phyloP scores from a whole-genome alignment of 805 yeast genomes.

The Candida broadrunensis region DNA sequence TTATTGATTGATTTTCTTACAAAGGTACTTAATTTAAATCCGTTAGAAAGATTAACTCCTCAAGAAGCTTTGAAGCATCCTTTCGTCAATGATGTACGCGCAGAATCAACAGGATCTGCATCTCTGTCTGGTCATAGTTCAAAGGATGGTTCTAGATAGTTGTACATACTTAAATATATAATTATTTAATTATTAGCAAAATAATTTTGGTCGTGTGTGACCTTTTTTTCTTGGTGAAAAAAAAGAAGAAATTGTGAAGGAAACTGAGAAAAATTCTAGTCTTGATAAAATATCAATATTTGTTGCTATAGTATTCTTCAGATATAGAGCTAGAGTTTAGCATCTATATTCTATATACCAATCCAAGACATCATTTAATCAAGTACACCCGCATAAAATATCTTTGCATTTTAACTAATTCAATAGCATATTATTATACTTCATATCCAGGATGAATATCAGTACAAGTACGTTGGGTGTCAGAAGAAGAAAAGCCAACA shows the following conservation, averaged over 20 bases:
- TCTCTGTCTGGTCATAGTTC: background rate
- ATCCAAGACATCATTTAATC: background rate
- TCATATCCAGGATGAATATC: conserved; percentile 58
- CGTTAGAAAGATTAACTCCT: conserved; percentile 94
- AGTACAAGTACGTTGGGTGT: conserved; percentile 87
- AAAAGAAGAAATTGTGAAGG: no score
- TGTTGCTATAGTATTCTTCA: no score
- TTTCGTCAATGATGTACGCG: conserved; percentile 51
- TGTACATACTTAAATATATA: background rate
- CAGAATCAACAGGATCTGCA: background rate
- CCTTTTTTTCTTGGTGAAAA: no score
- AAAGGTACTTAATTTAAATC: conserved; percentile 80
- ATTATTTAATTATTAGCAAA: no score
- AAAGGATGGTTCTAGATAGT: background rate
- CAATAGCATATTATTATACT: background rate
- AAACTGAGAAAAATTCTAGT: no score
- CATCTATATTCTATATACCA: background rate
- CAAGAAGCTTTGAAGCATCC: conserved; percentile 94
- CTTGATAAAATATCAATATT: no score
- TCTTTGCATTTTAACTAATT: background rate
- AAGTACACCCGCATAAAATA: background rate
- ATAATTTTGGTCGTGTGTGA: background rate
- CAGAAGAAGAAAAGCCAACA: conserved; percentile 63
- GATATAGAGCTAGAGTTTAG: background rate
- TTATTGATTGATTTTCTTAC: conserved; percentile 72